These are phyloP conservation scores for Marasmius sp. DNA, from an alignment of 1,284 basidiomycete species.

Conservation along the genomic window DNA sequence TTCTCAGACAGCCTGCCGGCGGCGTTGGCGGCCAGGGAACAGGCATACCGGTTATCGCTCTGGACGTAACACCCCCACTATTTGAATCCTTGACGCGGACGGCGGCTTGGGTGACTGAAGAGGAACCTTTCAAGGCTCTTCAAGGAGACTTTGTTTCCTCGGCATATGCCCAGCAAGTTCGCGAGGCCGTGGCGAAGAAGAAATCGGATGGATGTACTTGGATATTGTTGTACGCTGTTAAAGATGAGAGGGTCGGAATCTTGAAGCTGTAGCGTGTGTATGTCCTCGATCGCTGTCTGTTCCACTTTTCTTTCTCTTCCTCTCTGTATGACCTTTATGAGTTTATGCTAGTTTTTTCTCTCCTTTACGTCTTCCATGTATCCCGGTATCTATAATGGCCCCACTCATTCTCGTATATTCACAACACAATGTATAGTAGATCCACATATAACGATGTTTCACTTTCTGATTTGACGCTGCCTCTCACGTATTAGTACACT, in stretches of 20 bases:
- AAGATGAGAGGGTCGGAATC: slow-evolving; percentile 70
- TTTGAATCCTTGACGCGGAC: slow-evolving; percentile 64
- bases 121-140: slow-evolving; percentile 70
- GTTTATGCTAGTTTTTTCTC: background rate
- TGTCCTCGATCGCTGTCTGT: background rate
- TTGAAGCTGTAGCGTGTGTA: slow-evolving; percentile 38
- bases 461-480: no score
- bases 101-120: slow-evolving; percentile 67
- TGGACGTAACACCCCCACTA: slow-evolving; percentile 60
- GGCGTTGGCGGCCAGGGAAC: slow-evolving; percentile 5
- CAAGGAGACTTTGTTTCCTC: slow-evolving; percentile 51
- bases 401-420: no score
- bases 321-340: background rate
- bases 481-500: no score
- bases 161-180: slow-evolving; percentile 62
- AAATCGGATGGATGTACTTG: slow-evolving; percentile 64
- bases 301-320: background rate
- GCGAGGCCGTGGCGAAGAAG: slow-evolving; percentile 60
- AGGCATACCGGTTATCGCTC: slow-evolving; percentile 65
- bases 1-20: slow-evolving; percentile 33
- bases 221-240: slow-evolving; percentile 65
- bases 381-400: no score
- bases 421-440: no score
- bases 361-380: background rate
- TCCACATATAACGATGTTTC: no score